Conservation (phyloP, 305 asterid genomes). For the Petunia hybrid region DNA sequence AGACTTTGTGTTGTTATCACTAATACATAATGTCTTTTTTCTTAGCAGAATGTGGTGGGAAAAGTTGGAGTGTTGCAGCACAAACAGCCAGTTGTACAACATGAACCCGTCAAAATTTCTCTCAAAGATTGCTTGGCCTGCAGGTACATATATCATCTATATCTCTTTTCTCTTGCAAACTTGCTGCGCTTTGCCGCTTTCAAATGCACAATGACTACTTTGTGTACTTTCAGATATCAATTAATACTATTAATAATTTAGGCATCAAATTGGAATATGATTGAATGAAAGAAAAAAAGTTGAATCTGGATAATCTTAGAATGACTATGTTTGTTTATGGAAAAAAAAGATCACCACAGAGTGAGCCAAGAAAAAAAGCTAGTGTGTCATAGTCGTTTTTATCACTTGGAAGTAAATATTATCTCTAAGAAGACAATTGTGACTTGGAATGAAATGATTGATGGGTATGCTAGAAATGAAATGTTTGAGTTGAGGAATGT, state of each 20-base stretch:
- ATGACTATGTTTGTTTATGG: not conserved
- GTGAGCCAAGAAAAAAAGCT: not conserved
- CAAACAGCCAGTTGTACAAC: conserved; percentile 52
- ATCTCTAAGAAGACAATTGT: conserved; percentile 57
- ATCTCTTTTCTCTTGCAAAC: conserved; percentile 25
- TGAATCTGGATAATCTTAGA: not conserved
- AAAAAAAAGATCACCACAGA: not conserved
- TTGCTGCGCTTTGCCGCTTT: not conserved
- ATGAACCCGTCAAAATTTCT: conserved; percentile 89
- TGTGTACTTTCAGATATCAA: not conserved
- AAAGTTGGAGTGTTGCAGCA: conserved; percentile 56
- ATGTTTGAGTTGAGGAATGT: conserved; percentile 59
- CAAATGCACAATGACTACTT: not conserved
- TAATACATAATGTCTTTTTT: not conserved
- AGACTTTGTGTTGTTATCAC: not conserved
- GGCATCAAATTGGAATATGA: not conserved
- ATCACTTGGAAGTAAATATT: too few relatives aligned
- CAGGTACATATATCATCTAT: conserved; percentile 59
- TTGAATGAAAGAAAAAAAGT: not conserved
- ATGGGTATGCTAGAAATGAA: conserved; percentile 66
- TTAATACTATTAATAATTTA: not conserved
- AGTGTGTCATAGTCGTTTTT: too few relatives aligned
- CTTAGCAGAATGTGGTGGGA: conserved; percentile 56
- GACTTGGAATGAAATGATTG: conserved; percentile 84
- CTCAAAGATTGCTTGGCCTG: conserved; percentile 97